Conservation (phyloP, 1,139 yeast species). For the Taphrina communis region DNA sequence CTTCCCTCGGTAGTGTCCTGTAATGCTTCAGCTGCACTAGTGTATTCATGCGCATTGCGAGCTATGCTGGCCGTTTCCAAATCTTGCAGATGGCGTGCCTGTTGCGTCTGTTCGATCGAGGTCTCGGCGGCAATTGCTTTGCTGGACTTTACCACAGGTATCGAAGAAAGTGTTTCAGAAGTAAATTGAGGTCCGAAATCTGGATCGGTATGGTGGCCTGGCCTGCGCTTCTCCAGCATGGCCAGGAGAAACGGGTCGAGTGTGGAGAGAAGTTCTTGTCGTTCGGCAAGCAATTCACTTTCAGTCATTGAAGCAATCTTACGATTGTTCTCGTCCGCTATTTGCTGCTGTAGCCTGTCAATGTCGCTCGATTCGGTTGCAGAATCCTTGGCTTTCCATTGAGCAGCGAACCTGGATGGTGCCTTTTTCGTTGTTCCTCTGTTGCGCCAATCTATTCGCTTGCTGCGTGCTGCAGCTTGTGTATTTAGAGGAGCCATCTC, state of each 20-base stretch:
- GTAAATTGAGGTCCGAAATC: slow-evolving; percentile 21
- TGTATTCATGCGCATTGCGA: slow-evolving; percentile 12
- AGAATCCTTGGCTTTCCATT: neutral
- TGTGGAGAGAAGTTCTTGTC: slow-evolving; percentile 2
- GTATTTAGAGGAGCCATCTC: neutral
- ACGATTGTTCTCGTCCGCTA: slow-evolving; percentile 25
- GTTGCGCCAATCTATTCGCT: slow-evolving; percentile 11
- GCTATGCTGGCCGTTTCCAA: neutral
- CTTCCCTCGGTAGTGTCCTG: neutral
- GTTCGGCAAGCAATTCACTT: slow-evolving; percentile 4
- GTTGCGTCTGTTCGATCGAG: neutral
- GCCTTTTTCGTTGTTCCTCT: neutral
- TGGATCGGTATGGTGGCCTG: neutral
- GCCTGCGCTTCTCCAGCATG: slow-evolving; percentile 10
- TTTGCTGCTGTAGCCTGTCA: neutral
- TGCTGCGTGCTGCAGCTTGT: neutral
- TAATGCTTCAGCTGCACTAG: slow-evolving; percentile 17
- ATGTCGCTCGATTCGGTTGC: neutral
- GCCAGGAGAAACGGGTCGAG: slow-evolving; percentile 28
- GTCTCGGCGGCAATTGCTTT: neutral
- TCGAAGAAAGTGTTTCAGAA: neutral
- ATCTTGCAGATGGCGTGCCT: neutral
- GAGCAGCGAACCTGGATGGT: slow-evolving; percentile 1
- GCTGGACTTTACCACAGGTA: slow-evolving; percentile 9
- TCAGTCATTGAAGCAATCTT: slow-evolving; percentile 18